These are phyloP conservation scores for Mercurialis annua DNA, from an alignment of 345 rosid genomes.

Conservation along the genomic window DNA sequence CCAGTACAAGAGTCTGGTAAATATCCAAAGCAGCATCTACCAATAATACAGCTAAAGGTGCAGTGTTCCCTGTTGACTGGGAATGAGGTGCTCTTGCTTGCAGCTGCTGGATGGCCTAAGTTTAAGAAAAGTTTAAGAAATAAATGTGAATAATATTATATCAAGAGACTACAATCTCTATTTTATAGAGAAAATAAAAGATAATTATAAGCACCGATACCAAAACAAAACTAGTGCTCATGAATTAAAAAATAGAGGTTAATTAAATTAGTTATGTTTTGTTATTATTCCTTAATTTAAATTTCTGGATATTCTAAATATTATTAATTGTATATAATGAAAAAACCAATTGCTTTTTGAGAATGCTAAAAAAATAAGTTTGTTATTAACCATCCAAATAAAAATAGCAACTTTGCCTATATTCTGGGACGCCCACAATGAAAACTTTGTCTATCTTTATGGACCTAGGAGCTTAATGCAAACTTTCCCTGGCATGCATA, in stretches of 20 bases:
- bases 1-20: constrained; percentile 66
- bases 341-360: too few relatives aligned
- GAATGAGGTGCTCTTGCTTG: constrained; percentile 70
- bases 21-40: constrained; percentile 85
- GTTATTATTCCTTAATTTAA: too few relatives aligned
- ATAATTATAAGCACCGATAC: background rate
- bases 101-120: constrained; percentile 71
- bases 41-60: constrained; percentile 39
- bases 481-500: background rate
- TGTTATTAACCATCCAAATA: too few relatives aligned
- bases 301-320: too few relatives aligned
- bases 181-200: background rate
- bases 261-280: too few relatives aligned
- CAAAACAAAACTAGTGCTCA: background rate
- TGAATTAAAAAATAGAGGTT: too few relatives aligned
- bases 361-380: too few relatives aligned
- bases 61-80: constrained; percentile 50
- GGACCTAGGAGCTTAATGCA: too few relatives aligned
- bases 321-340: too few relatives aligned
- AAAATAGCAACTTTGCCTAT: too few relatives aligned
- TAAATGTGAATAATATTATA: background rate
- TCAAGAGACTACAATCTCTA: background rate
- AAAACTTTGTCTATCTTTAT: too few relatives aligned
- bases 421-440: too few relatives aligned
- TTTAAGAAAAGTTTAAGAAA: constrained; percentile 1